Percentiles rank a stretch among this genome's conserved stretches.
phyloP scores from a whole-genome alignment of 768 basidiomycete species.

The Chalciporus piperatus region DNA sequence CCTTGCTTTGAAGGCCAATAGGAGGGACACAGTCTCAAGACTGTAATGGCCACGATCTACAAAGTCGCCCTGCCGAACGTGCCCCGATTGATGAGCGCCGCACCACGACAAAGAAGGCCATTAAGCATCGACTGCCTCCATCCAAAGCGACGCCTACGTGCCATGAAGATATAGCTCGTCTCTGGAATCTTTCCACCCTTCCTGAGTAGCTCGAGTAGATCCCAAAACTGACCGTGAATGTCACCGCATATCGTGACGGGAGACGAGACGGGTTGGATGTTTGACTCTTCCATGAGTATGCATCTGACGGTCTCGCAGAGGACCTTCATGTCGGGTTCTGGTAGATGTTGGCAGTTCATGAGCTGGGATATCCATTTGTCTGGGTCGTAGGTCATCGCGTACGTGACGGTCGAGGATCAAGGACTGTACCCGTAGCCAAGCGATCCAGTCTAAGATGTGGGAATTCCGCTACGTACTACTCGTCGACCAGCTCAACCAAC shows the following conservation, averaged over 20 bases:
- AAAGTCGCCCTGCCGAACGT: conserved; percentile 76
- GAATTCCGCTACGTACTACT: conserved; percentile 3
- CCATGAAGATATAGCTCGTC: conserved; percentile 96
- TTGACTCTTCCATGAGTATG: conserved; percentile 93
- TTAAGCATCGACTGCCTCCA: conserved; percentile 26
- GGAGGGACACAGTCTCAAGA: conserved; percentile 87
- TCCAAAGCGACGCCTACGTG: conserved; percentile 51
- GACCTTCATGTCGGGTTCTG: conserved; percentile 89
- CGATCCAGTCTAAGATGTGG: conserved; percentile 9
- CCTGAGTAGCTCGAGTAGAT: conserved; percentile 84
- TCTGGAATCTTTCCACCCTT: conserved; percentile 85
- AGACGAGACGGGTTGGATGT: conserved; percentile 93
- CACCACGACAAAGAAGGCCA: conserved; percentile 8
- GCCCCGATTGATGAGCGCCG: background rate
- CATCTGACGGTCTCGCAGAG: conserved; percentile 88
- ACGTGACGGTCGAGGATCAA: background rate
- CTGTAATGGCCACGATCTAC: conserved; percentile 97
- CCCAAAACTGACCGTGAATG: conserved; percentile 98
- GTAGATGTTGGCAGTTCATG: conserved; percentile 80
- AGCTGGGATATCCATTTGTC: conserved; percentile 90
- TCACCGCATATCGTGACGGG: conserved; percentile 96
- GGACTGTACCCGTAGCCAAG: background rate
- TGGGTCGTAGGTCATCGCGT: conserved; percentile 43
- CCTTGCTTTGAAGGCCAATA: conserved; percentile 89
- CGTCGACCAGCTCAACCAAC: background rate